A percentile compares a stretch with the other conserved stretches of the same genome.
These are phyloP conservation scores for Vitis hybrid DNA, from an alignment of 177 flowering plant species.

Conservation along the genomic window DNA sequence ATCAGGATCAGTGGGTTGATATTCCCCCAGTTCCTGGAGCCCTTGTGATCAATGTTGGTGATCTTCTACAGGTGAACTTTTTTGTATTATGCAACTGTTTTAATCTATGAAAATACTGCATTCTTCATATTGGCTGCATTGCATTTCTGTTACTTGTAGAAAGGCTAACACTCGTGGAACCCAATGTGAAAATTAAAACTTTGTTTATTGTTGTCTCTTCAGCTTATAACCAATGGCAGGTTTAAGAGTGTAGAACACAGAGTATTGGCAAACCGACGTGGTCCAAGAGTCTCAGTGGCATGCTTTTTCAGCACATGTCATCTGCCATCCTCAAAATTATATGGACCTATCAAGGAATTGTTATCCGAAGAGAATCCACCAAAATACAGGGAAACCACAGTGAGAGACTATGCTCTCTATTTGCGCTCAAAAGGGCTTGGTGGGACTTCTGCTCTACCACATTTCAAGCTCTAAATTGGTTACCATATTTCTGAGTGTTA, in stretches of 20 bases:
- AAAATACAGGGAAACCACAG: constrained; percentile 17
- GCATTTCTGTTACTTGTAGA: no score
- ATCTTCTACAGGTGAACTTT: constrained; percentile 14
- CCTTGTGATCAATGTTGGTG: constrained; percentile 13
- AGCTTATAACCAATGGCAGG: constrained; percentile 22
- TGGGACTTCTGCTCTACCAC: background rate
- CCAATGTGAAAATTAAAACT: no score
- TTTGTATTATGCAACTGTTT: no score
- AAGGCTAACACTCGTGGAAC: no score
- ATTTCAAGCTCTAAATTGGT: no score
- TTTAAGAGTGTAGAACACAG: constrained; percentile 19
- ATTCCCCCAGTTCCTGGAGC: constrained; percentile 19
- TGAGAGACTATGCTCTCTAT: constrained; percentile 10
- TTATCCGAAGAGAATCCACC: constrained; percentile 27
- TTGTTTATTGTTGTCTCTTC: background rate
- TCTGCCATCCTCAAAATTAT: background rate
- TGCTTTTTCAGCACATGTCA: constrained; percentile 15
- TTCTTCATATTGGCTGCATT: no score
- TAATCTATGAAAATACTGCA: no score
- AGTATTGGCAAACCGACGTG: constrained; percentile 1
- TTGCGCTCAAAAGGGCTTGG: constrained; percentile 12
- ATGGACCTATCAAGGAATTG: constrained; percentile 30
- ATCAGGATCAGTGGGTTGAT: constrained; percentile 1
- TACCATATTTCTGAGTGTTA: no score
- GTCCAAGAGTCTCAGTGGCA: constrained; percentile 24